Base-by-base conservation (phyloP, 176 grass and related monocot species). In the Oryza australiensis region DNA sequence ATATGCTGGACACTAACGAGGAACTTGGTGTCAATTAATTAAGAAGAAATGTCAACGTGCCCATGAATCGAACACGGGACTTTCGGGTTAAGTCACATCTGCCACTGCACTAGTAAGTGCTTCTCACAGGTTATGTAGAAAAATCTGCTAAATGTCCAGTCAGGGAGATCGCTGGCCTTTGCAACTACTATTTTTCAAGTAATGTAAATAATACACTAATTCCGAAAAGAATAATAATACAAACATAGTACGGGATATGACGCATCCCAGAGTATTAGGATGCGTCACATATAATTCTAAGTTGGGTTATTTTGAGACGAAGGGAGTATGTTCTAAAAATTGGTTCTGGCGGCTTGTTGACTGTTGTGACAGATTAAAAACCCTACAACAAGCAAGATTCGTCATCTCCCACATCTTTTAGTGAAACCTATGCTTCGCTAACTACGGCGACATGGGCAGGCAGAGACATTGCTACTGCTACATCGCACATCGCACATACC, bases 401-500 rank as follows among this genome's bases (percentile, higher is more conserved):
- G 15, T 24, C 0, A 9, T 27, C 42, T 74, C 60, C 30, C n/a
- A 10, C 48, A 35, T 69, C 70, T 69, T 16, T 51, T 26, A 80
- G 24, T 33, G 45, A 24, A 66, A 40, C 5, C 80, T 55, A 78
- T 5, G 12, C 49, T 16, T 66, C n/a, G 55, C 22, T 53, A 37
- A 84, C n/a, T 26, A 74, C 62, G 62, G 46, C 10, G 26, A 63
- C 49, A 45, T 12, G 27, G 7, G 9, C 37, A 72, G 69, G 30
- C 26, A 20, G 59, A 10, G 32, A 18, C 43, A 72, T 35, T 67
- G 35, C 10, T 24, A 11, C 55, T 60, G 0, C 55, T 60, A 60
- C 2, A 37, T 35, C n/a, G n/a, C n/a, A n/a, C n/a, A n/a, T 37
- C 7, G 7, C 18, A 67, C 80, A 24, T 87, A 99, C 96, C 91